Conservation (phyloP, 2,329 filamentous ascomycete species). For the Penicillium sp. region DNA sequence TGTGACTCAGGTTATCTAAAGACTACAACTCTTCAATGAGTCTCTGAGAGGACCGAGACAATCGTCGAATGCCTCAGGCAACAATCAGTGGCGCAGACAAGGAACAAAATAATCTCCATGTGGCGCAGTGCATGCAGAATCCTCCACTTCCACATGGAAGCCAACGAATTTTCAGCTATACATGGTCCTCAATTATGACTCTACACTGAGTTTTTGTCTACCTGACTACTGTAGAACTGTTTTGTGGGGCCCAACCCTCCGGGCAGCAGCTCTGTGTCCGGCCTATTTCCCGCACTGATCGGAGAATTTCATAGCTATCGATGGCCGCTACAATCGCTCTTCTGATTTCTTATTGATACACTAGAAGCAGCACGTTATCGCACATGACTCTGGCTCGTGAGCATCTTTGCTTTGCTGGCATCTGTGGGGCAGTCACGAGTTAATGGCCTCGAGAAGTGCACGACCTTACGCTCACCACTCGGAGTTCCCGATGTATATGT, state of each 20-base stretch:
- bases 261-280: background rate
- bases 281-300: background rate
- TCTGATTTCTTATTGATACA: too few relatives aligned
- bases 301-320: slow-evolving; percentile 12
- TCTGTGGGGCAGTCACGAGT: background rate
- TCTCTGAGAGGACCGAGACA: too few relatives aligned
- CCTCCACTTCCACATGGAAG: slow-evolving; percentile 12
- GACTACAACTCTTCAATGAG: background rate
- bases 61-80: background rate
- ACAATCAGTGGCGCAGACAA: slow-evolving; percentile 2
- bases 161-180: slow-evolving; percentile 11
- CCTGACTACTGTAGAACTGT: slow-evolving; percentile 3
- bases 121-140: slow-evolving; percentile 22
- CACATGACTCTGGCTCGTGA: background rate
- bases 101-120: background rate
- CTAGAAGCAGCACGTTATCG: background rate
- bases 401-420: background rate
- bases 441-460: background rate
- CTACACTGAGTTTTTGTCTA: background rate
- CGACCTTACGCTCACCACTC: background rate
- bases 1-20: too few relatives aligned
- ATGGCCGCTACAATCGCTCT: background rate
- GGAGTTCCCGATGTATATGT: background rate
- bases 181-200: slow-evolving; percentile 18
- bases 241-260: background rate